Conservation (phyloP, 2,329 filamentous ascomycete species). For the Penicillium sp. region DNA sequence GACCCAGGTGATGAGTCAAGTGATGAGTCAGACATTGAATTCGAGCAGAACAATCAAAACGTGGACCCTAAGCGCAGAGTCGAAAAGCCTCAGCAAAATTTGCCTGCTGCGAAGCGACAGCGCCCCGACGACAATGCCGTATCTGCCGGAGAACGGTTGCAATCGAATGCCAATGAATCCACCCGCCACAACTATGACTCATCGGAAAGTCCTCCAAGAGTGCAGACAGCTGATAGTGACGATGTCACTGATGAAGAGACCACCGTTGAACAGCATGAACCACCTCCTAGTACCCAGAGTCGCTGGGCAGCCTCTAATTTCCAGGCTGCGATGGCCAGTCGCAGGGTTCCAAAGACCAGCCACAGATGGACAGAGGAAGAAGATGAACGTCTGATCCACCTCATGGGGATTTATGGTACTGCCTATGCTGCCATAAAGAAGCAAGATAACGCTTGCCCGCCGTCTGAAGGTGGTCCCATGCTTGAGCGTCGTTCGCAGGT, state of each 20-base stretch:
- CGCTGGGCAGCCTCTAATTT: background rate
- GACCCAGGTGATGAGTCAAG: constrained; percentile 39
- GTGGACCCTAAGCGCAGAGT: constrained; percentile 34
- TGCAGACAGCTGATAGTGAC: background rate
- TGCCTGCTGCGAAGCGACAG: constrained; percentile 10
- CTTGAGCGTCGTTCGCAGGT: constrained; percentile 50
- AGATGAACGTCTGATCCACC: constrained; percentile 47
- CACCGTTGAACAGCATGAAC: background rate
- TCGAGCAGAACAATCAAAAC: constrained; percentile 42
- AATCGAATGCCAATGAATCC: background rate
- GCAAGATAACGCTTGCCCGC: constrained; percentile 31
- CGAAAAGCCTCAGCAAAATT: constrained; percentile 27
- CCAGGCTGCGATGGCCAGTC: background rate
- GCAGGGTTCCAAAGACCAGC: background rate
- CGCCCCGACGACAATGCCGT: background rate
- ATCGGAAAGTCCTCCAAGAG: background rate
- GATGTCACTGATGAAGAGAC: background rate
- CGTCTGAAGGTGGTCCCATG: constrained; percentile 29
- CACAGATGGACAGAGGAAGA: constrained; percentile 43
- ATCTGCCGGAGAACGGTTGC: constrained; percentile 7
- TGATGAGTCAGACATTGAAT: constrained; percentile 30
- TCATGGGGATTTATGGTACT: constrained; percentile 50
- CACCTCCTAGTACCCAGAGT: background rate
- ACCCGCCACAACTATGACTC: background rate
- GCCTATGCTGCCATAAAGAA: constrained; percentile 51